These are phyloP conservation scores for Cylindrotheca closterium DNA, from an alignment of 108 stramenopile genomes.

Conservation along the genomic window DNA sequence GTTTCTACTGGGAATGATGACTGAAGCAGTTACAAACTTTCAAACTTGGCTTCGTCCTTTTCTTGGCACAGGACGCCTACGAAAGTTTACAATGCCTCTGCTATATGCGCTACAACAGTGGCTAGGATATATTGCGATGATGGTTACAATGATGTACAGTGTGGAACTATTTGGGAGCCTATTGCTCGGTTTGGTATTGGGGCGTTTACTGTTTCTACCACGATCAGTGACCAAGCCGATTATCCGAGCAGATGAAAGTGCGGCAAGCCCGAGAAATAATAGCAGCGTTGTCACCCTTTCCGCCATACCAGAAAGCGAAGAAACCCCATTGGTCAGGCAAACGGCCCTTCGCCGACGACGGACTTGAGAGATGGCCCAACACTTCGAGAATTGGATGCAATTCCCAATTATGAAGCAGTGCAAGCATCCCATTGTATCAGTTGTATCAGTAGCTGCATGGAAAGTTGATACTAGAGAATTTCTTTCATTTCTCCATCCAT, in stretches of 20 bases:
- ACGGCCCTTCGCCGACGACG: too few species aligned
- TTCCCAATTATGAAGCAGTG: too few species aligned
- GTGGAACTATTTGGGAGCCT: conserved; percentile 27
- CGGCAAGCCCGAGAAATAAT: too few species aligned
- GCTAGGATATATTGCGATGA: conserved; percentile 29
- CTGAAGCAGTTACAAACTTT: conserved; percentile 17
- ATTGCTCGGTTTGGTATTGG: conserved; percentile 22
- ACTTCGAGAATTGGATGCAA: too few species aligned
- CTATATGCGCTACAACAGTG: conserved; percentile 24
- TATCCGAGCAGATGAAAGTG: not conserved
- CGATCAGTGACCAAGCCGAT: not conserved
- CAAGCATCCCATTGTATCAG: too few species aligned
- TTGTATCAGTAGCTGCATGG: too few species aligned
- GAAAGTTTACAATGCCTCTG: conserved; percentile 7
- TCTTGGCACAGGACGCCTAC: not conserved
- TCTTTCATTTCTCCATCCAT: too few species aligned
- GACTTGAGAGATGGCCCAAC: too few species aligned
- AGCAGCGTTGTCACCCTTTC: too few species aligned
- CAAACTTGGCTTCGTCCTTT: not conserved
- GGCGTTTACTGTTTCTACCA: conserved; percentile 24
- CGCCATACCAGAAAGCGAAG: too few species aligned
- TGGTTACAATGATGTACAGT: conserved; percentile 36
- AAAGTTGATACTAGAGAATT: too few species aligned
- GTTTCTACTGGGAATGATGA: conserved; percentile 28
- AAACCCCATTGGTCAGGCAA: too few species aligned